A percentile compares a stretch with the other conserved stretches of the same genome.
Conservation (phyloP, 2,329 filamentous ascomycete species). For the Trichoderma harzianum region DNA sequence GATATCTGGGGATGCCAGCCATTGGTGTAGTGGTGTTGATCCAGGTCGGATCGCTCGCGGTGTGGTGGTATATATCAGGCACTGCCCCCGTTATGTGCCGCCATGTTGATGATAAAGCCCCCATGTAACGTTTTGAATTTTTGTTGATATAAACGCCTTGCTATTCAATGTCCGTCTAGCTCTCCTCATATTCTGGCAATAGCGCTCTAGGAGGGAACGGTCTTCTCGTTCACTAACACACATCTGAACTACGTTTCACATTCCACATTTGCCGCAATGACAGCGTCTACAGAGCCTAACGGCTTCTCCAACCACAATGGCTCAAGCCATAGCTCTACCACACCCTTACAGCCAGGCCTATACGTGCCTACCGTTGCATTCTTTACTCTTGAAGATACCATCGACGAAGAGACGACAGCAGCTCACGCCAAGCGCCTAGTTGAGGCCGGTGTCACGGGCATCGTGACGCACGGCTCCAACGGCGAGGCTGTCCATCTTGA, state of each 20-base stretch:
- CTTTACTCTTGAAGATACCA: slow-evolving; percentile 52
- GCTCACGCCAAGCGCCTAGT: slow-evolving; percentile 57
- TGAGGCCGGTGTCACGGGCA: slow-evolving; percentile 60
- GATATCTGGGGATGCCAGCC: neutral
- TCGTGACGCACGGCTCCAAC: slow-evolving; percentile 69
- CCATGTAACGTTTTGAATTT: neutral
- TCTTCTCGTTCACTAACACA: neutral
- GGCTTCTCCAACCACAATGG: slow-evolving; percentile 6
- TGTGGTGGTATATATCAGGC: neutral
- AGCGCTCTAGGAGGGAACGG: neutral
- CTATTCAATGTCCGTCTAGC: neutral
- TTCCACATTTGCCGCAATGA: slow-evolving; percentile 10
- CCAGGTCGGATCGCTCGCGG: neutral
- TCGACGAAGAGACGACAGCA: slow-evolving; percentile 51
- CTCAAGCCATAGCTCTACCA: neutral
- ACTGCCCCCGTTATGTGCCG: neutral
- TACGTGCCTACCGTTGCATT: slow-evolving; percentile 64
- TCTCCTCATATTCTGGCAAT: neutral
- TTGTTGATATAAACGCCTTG: neutral
- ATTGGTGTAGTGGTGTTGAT: neutral
- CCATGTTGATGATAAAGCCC: neutral
- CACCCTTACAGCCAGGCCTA: slow-evolving; percentile 38
- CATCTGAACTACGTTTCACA: neutral
- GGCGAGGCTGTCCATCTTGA: slow-evolving; percentile 70
- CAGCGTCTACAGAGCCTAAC: slow-evolving; percentile 15